A percentile compares a stretch with the other conserved stretches of the same genome.
These are phyloP conservation scores for Dioscorea alata DNA, from an alignment of 106 monocot genomes.

Conservation along the genomic window DNA sequence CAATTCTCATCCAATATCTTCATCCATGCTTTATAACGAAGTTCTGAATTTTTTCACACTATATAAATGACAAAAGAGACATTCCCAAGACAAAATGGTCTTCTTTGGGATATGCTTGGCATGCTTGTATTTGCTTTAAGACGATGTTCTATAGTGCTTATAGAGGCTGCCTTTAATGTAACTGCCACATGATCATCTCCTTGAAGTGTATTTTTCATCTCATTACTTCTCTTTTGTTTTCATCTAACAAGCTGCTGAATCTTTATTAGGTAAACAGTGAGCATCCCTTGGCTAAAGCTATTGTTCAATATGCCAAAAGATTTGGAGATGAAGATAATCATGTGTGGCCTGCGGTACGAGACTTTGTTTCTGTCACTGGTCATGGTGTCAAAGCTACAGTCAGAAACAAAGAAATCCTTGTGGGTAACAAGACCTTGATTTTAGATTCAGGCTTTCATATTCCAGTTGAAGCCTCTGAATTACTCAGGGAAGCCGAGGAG, in stretches of 20 bases:
- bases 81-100: too few relatives aligned
- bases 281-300: constrained; percentile 84
- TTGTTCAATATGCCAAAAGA: constrained; percentile 72
- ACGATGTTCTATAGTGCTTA: too few relatives aligned
- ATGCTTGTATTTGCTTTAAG: too few relatives aligned
- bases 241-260: too few relatives aligned
- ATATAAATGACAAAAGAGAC: too few relatives aligned
- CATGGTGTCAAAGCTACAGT: constrained; percentile 75
- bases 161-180: too few relatives aligned
- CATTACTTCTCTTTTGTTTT: not conserved
- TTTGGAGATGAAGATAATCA: constrained; percentile 51
- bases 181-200: not conserved
- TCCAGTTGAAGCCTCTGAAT: constrained; percentile 60
- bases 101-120: too few relatives aligned
- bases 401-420: constrained; percentile 42
- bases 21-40: too few relatives aligned
- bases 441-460: constrained; percentile 41
- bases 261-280: constrained; percentile 73
- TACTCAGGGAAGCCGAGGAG: constrained; percentile 59
- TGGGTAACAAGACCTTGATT: constrained; percentile 88
- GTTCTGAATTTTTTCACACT: too few relatives aligned
- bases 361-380: constrained; percentile 69
- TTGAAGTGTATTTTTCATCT: not conserved
- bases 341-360: constrained; percentile 43
- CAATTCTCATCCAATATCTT: too few relatives aligned